phyloP scores from a whole-genome alignment of 129 eudicot species.

The Scalesia atractyloides region DNA sequence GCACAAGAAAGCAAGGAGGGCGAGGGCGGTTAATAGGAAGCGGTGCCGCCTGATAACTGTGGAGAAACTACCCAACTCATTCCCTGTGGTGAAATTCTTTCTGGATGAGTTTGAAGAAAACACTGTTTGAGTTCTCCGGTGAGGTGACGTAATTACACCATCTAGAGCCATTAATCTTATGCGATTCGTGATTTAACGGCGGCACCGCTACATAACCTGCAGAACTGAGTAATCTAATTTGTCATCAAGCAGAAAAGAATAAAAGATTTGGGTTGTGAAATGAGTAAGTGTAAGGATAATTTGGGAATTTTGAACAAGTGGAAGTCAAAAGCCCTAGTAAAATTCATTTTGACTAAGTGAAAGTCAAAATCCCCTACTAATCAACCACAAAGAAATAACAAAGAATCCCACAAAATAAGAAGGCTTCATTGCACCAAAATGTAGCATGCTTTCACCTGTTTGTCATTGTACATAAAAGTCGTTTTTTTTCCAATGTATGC shows the following conservation, averaged over 20 bases:
- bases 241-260: neutral
- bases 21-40: conserved; percentile 81
- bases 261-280: conserved; percentile 13
- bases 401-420: no score
- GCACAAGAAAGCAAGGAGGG: conserved; percentile 71
- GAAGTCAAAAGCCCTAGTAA: neutral
- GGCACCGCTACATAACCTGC: conserved; percentile 35
- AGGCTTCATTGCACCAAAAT: no score
- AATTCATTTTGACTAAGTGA: neutral
- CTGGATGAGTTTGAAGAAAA: conserved; percentile 55
- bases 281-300: conserved; percentile 17
- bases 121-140: conserved; percentile 62
- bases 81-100: conserved; percentile 47
- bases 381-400: no score
- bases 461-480: no score
- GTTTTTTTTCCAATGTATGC: neutral
- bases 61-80: conserved; percentile 68
- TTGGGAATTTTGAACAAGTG: conserved; percentile 3
- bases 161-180: conserved; percentile 60
- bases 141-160: conserved; percentile 73
- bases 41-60: conserved; percentile 79
- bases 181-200: conserved; percentile 12
- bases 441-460: no score
- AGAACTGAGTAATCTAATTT: neutral
- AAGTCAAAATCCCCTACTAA: no score